Evolutionary conservation across 345 rosid species (phyloP).

Genomic region (Rhodamnia rubescens): DNA sequence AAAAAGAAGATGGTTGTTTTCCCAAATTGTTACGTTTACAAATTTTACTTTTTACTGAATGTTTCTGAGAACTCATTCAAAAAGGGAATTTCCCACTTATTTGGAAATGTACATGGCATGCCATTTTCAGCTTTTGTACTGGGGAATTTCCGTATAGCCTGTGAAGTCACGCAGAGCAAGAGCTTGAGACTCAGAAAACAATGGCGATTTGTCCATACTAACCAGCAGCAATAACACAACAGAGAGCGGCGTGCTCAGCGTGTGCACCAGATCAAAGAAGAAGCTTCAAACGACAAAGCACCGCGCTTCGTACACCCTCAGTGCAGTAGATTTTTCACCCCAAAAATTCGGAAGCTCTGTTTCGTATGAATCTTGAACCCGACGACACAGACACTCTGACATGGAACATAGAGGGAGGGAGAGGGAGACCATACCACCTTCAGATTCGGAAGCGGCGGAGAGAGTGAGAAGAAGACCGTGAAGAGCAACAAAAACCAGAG

Average conservation of each 20-base stretch:
- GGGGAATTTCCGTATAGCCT: not conserved
- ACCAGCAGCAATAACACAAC: not conserved
- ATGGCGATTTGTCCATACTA: not conserved
- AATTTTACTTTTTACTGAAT: too few species aligned
- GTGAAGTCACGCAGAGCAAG: not conserved
- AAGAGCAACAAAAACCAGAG: not conserved
- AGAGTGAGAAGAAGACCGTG: not conserved
- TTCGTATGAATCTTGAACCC: not conserved
- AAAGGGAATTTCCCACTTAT: not conserved
- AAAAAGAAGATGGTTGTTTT: too few species aligned
- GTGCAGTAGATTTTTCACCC: not conserved
- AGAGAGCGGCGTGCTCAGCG: not conserved
- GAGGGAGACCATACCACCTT: constrained; percentile 19
- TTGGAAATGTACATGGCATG: not conserved
- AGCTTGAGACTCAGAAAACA: not conserved
- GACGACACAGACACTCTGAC: not conserved
- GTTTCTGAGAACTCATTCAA: too few species aligned
- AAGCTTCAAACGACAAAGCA: not conserved
- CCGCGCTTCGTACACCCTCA: not conserved
- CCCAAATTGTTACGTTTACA: too few species aligned
- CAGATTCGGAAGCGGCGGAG: constrained; percentile 8
- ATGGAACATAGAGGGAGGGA: not conserved
- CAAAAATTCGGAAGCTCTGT: not conserved
- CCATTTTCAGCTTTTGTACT: not conserved
- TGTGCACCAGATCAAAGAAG: not conserved